Evolutionary conservation across 306 rosid species (phyloP).

Genomic region (Citrullus colocynthis): DNA sequence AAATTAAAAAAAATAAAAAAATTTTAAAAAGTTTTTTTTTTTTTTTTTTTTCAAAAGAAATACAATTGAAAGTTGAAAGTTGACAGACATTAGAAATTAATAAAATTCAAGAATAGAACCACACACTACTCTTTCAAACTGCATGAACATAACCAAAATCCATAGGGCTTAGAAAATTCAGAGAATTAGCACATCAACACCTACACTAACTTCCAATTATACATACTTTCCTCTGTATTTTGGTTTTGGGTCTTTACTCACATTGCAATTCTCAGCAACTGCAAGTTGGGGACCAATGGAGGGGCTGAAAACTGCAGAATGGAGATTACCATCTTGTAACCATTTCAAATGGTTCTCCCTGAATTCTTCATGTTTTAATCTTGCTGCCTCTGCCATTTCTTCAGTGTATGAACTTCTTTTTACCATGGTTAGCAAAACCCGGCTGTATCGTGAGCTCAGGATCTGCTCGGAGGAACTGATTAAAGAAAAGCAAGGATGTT

Average conservation of each 20-base stretch:
- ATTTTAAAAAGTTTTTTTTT: too few relatives aligned
- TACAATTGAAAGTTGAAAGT: too few relatives aligned
- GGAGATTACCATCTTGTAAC: constrained; percentile 95
- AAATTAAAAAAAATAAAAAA: too few relatives aligned
- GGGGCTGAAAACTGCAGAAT: constrained; percentile 79
- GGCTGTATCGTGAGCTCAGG: constrained; percentile 76
- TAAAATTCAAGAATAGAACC: too few relatives aligned
- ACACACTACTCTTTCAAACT: not conserved
- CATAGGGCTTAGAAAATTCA: not conserved
- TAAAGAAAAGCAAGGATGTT: constrained; percentile 62
- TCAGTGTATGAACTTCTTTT: constrained; percentile 53
- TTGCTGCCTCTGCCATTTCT: constrained; percentile 68
- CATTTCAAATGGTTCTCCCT: constrained; percentile 85
- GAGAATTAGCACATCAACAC: not conserved
- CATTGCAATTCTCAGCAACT: constrained; percentile 27
- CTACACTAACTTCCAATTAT: constrained; percentile 11
- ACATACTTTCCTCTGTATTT: constrained; percentile 94
- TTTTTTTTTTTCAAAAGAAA: too few relatives aligned
- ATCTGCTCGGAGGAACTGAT: constrained; percentile 76
- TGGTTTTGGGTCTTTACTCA: constrained; percentile 49
- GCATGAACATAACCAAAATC: not conserved
- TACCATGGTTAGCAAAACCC: constrained; percentile 78
- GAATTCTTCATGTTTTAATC: constrained; percentile 52
- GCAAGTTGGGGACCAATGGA: constrained; percentile 20
- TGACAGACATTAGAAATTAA: too few relatives aligned